phyloP scores from a whole-genome alignment of 257 asterid genomes.

The Petrea volubilis region DNA sequence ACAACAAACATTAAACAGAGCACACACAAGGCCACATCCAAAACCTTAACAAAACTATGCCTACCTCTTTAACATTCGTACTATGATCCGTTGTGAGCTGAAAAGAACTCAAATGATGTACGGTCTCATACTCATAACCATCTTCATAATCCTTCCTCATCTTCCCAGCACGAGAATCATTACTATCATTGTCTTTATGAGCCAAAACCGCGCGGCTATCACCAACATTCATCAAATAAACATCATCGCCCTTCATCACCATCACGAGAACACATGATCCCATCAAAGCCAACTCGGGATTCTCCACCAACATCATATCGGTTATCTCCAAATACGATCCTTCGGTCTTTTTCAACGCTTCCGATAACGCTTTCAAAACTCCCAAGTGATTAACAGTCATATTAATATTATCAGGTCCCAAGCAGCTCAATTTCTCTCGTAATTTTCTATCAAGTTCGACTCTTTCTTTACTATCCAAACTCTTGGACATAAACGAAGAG shows the following conservation, averaged over 20 bases:
- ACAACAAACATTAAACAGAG: constrained; percentile 21
- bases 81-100: constrained; percentile 94
- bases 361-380: constrained; percentile 77
- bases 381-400: constrained; percentile 55
- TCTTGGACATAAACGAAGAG: constrained; percentile 25
- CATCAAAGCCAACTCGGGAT: constrained; percentile 95
- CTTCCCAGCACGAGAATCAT: constrained; percentile 36
- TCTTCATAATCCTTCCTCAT: constrained; percentile 47
- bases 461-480: constrained; percentile 49
- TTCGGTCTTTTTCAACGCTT: constrained; percentile 83
- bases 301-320: constrained; percentile 77
- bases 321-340: constrained; percentile 75
- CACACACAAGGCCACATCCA: neutral
- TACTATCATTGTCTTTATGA: constrained; percentile 43
- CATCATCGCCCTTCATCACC: constrained; percentile 92
- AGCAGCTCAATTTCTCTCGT: constrained; percentile 47
- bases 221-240: constrained; percentile 91
- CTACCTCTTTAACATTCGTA: constrained; percentile 79
- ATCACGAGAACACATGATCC: constrained; percentile 94
- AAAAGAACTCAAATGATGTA: constrained; percentile 48
- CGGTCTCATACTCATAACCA: constrained; percentile 59
- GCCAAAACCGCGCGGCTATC: constrained; percentile 92
- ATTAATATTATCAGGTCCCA: constrained; percentile 27
- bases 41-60: neutral
- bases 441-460: constrained; percentile 42